Conservation (phyloP, 108 stramenopile species). For the Stephanodiscus minutulus region DNA sequence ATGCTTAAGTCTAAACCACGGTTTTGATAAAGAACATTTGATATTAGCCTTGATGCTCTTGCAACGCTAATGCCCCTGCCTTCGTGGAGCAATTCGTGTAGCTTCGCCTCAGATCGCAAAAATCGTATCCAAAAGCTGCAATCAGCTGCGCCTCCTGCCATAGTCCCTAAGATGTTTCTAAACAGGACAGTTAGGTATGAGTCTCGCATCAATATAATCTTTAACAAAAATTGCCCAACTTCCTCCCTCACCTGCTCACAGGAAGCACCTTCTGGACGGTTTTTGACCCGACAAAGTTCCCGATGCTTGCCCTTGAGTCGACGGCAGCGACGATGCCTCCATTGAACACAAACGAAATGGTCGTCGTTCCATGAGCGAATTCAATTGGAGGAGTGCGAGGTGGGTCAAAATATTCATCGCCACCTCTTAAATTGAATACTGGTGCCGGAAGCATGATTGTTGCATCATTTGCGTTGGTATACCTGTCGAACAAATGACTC, state of each 20-base stretch:
- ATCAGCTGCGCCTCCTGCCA: slow-evolving; percentile 92
- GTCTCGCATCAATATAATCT: background rate
- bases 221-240: background rate
- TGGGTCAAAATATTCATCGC: slow-evolving; percentile 23
- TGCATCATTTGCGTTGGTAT: background rate
- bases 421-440: slow-evolving; percentile 29
- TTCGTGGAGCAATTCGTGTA: slow-evolving; percentile 60
- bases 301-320: slow-evolving; percentile 87
- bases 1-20: slow-evolving; percentile 65
- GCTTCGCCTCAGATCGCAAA: slow-evolving; percentile 63
- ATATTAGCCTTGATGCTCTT: slow-evolving; percentile 70
- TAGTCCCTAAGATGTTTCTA: slow-evolving; percentile 80
- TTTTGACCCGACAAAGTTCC: slow-evolving; percentile 88
- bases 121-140: slow-evolving; percentile 85
- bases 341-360: slow-evolving; percentile 83
- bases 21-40: slow-evolving; percentile 67
- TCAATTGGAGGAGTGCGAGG: slow-evolving; percentile 68
- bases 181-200: background rate
- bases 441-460: background rate
- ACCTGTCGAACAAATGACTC: background rate
- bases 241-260: slow-evolving; percentile 53
- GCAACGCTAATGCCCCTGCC: slow-evolving; percentile 74
- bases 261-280: slow-evolving; percentile 87
- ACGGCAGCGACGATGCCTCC: slow-evolving; percentile 86
- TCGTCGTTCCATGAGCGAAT: slow-evolving; percentile 89